phyloP scores from a whole-genome alignment of 1,284 basidiomycete species.

The Vanrija humicola region DNA sequence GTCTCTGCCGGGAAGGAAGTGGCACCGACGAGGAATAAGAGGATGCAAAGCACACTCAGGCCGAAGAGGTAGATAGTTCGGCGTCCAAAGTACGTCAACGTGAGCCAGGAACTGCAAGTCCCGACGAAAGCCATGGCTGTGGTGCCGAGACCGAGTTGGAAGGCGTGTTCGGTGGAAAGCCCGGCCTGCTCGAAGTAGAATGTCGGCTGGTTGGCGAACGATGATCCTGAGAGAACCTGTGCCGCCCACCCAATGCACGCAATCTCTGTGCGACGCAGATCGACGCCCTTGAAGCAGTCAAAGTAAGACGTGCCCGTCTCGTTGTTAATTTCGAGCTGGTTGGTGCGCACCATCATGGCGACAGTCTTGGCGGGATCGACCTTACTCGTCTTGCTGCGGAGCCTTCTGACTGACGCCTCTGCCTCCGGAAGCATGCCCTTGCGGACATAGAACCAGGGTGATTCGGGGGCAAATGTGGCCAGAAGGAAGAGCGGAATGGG shows the following conservation, averaged over 20 bases:
- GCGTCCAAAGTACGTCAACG: constrained; percentile 40
- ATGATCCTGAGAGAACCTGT: constrained; percentile 25
- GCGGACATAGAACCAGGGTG: constrained; percentile 32
- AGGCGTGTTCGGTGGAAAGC: constrained; percentile 8
- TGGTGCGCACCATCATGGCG: constrained; percentile 34
- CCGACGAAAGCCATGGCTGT: constrained; percentile 20
- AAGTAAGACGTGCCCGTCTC: constrained; percentile 18
- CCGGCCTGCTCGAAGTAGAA: constrained; percentile 29
- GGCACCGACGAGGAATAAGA: constrained; percentile 49
- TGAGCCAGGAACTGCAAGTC: constrained; percentile 24
- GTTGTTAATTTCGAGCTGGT: constrained; percentile 27
- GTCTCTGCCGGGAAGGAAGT: constrained; percentile 10
- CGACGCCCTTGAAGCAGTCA: constrained; percentile 31
- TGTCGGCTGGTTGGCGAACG: constrained; percentile 16
- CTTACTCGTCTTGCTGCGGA: constrained; percentile 14
- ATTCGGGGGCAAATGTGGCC: constrained; percentile 24
- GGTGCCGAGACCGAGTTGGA: constrained; percentile 10
- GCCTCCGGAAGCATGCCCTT: constrained; percentile 24
- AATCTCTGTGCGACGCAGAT: constrained; percentile 21
- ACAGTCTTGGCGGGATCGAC: constrained; percentile 28
- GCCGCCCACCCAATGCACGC: constrained; percentile 10
- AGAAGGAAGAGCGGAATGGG: constrained; percentile 28
- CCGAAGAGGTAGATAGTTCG: constrained; percentile 51
- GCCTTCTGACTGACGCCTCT: constrained; percentile 14
- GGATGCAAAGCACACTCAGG: constrained; percentile 40